Conservation (phyloP, 352 stramenopile species). For the Pythium phragmitis region DNA sequence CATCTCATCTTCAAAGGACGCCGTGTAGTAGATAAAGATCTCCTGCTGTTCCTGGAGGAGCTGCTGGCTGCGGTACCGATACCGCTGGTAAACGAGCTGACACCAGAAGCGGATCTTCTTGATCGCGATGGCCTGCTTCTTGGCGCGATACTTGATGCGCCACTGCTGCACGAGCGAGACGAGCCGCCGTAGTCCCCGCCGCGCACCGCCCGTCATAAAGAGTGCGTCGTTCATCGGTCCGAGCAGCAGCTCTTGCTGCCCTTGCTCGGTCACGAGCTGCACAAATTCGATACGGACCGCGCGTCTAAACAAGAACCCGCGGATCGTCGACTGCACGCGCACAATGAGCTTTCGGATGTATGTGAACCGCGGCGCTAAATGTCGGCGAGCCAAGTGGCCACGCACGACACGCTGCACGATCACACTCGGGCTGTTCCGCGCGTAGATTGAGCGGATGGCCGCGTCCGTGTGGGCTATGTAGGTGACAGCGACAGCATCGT, state of each 20-base stretch:
- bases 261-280: slow-evolving; percentile 43
- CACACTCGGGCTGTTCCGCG: slow-evolving; percentile 45
- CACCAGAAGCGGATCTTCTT: slow-evolving; percentile 82
- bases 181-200: slow-evolving; percentile 51
- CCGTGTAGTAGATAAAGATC: slow-evolving; percentile 77
- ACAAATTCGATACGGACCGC: slow-evolving; percentile 47
- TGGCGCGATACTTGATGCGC: slow-evolving; percentile 45
- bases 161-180: slow-evolving; percentile 52
- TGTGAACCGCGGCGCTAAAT: slow-evolving; percentile 39
- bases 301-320: slow-evolving; percentile 61
- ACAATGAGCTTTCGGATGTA: slow-evolving; percentile 49
- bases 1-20: slow-evolving; percentile 49
- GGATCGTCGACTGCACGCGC: slow-evolving; percentile 51
- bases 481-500: slow-evolving; percentile 35
- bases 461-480: slow-evolving; percentile 38
- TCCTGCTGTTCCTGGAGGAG: slow-evolving; percentile 57
- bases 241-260: slow-evolving; percentile 49
- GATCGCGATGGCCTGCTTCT: slow-evolving; percentile 63
- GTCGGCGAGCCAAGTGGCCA: slow-evolving; percentile 49
- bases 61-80: slow-evolving; percentile 50
- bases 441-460: slow-evolving; percentile 31
- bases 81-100: slow-evolving; percentile 69
- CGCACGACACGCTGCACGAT: slow-evolving; percentile 40
- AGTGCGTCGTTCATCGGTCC: slow-evolving; percentile 32
- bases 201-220: slow-evolving; percentile 33